Base-by-base conservation (phyloP, 257 asterid genomes). In the Rehmannia glutinosa region DNA sequence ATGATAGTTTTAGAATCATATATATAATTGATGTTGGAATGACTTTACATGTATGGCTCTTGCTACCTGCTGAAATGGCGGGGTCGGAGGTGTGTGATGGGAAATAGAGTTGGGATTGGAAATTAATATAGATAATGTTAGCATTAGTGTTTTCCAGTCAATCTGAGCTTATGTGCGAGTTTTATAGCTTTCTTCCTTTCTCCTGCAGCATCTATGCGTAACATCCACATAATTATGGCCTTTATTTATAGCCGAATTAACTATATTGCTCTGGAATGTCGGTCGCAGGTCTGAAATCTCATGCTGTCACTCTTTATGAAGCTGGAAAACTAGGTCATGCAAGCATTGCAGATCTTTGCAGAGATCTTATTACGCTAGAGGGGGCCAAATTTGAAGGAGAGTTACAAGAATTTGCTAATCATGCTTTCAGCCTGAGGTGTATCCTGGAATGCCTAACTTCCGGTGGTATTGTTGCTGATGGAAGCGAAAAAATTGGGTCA, bases 371-470 rank as follows among this genome's bases (percentile, higher is more conserved):
- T 57, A 83, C 97, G 33, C 81, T 94, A 20, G 99, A 94, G 81
- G 96, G 99, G 66, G 71, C 95, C 70, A 94, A 87, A 81, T 94
- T 91, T 78, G 99, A 94, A 85, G 99, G 99, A 60, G 99, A 94
- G 70, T 81, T 94, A 72, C 97, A 91, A 86, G 97, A 94, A 78
- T 94, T 94, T 60, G 97, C 99, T 63, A 85, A 94, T 80, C 99
- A 94, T 79, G 99, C 99, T 54, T 94, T 94, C 83, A 94, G 99
- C 73, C 88, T 94, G 55, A 84, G 99, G 52, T 87, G 97, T 80
- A 77, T 91, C 75, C 84, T 94, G 78, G 97, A 94, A 81, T 94
- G 99, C 78, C 85, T 94, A 66, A 82, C 86, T 35, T 94, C 97
- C 35, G 99, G 99, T 53, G 99, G 97, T 58, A 70, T 77, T 69